A percentile compares a stretch with the other conserved stretches of the same genome.
Conservation (phyloP, 75 land plant genomes). For the Chamaecyparis obtusa region DNA sequence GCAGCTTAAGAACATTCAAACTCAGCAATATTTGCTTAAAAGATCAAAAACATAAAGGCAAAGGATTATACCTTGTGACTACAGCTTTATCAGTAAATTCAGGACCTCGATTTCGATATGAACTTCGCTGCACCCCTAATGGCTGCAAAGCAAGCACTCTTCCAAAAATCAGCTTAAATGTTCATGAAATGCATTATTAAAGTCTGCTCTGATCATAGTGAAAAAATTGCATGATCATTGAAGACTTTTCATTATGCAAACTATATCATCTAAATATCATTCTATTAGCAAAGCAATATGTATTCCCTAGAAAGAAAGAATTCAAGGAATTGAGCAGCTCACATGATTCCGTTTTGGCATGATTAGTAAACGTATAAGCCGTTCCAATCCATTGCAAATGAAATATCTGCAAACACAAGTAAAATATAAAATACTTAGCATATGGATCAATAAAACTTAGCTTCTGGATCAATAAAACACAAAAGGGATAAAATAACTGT, state of each 20-base stretch:
- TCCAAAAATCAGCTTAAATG: not conserved
- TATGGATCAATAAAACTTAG: not conserved
- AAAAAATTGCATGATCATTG: not conserved
- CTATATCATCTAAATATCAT: not conserved
- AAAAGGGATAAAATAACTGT: not conserved
- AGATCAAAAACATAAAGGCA: not conserved
- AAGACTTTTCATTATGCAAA: not conserved
- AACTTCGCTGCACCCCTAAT: constrained; percentile 52
- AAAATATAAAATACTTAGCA: not conserved
- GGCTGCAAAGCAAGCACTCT: constrained; percentile 45
- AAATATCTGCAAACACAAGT: constrained; percentile 65
- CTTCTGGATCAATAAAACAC: not conserved
- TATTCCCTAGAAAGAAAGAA: not conserved
- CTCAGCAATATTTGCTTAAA: not conserved
- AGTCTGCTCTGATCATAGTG: not conserved
- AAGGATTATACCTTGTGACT: constrained; percentile 58
- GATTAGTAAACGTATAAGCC: constrained; percentile 72
- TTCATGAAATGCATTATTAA: not conserved
- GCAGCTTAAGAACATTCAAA: not conserved
- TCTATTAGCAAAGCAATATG: not conserved
- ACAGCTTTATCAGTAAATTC: constrained; percentile 87
- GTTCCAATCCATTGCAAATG: constrained; percentile 84
- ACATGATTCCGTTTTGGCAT: constrained; percentile 89
- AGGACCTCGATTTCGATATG: constrained; percentile 58
- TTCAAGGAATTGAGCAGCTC: constrained; percentile 21